These are phyloP conservation scores for Trichoderma harzianum DNA, from an alignment of 2,329 filamentous ascomycete genomes.

Conservation along the genomic window DNA sequence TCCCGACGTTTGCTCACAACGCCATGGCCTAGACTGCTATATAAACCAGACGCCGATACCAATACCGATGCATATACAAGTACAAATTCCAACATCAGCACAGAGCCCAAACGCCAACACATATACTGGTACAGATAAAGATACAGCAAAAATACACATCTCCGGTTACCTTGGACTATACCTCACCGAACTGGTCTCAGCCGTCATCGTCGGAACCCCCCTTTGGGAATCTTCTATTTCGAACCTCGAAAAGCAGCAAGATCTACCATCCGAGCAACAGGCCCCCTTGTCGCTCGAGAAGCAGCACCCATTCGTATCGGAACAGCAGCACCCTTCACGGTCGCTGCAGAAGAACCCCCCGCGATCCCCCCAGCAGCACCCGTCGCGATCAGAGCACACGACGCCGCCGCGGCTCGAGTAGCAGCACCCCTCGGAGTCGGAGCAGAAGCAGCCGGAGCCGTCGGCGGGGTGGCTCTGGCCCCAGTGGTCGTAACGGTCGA, in stretches of 20 bases:
- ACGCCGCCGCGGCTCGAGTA: conserved; percentile 18
- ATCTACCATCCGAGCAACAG: neutral
- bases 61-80: neutral
- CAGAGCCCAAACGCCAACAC: neutral
- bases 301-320: conserved; percentile 16
- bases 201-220: neutral
- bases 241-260: neutral
- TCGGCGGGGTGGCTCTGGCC: neutral
- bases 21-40: neutral
- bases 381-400: conserved; percentile 16
- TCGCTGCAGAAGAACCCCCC: conserved; percentile 18
- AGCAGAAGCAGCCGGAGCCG: neutral
- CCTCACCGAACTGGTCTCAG: neutral
- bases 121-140: neutral
- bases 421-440: conserved; percentile 18
- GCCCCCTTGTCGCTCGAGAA: conserved; percentile 14
- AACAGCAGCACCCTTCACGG: conserved; percentile 18
- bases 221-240: neutral
- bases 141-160: neutral
- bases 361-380: conserved; percentile 18
- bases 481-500: neutral
- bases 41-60: neutral
- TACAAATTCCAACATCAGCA: neutral
- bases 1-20: neutral
- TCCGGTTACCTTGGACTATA: neutral